These are phyloP conservation scores for Penicillium bovifimosum DNA, from an alignment of 495 filamentous ascomycete species.

Conservation along the genomic window DNA sequence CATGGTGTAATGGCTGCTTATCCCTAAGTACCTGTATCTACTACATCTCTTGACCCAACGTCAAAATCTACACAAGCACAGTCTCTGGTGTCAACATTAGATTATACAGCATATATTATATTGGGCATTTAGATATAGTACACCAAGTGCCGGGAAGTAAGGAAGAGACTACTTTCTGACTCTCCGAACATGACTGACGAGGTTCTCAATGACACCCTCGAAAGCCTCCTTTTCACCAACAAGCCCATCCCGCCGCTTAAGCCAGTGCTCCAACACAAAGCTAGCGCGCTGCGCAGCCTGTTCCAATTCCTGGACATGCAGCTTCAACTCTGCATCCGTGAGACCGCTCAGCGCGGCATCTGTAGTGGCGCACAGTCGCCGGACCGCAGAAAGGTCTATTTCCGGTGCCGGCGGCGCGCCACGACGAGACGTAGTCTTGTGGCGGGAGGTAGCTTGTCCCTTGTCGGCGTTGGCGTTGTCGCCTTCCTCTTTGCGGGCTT, in stretches of 20 bases:
- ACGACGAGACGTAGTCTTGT: conserved; percentile 34
- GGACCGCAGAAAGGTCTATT: conserved; percentile 72
- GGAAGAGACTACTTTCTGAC: conserved; percentile 58
- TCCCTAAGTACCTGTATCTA: too few species aligned
- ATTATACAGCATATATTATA: conserved; percentile 22
- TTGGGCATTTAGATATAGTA: conserved; percentile 6
- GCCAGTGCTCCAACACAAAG: conserved; percentile 83
- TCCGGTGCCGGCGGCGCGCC: conserved; percentile 64
- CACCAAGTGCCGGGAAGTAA: not conserved
- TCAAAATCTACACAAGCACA: conserved; percentile 4
- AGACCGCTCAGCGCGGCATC: conserved; percentile 72
- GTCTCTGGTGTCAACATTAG: conserved; percentile 16
- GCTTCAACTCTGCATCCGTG: conserved; percentile 66
- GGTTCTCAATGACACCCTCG: conserved; percentile 95
- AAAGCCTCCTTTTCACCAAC: conserved; percentile 91
- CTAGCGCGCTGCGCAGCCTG: conserved; percentile 61
- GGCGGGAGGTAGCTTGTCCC: conserved; percentile 40
- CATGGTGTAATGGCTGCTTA: too few species aligned
- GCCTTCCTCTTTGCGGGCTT: conserved; percentile 42
- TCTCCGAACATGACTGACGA: conserved; percentile 91
- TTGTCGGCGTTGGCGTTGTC: conserved; percentile 35
- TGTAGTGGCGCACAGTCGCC: conserved; percentile 75
- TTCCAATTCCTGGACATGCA: conserved; percentile 67
- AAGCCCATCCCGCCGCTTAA: conserved; percentile 74
- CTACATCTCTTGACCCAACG: too few species aligned